Percentiles rank a stretch among this genome's conserved stretches.
Conservation (phyloP, 306 rosid species). For the Quercus gilva region DNA sequence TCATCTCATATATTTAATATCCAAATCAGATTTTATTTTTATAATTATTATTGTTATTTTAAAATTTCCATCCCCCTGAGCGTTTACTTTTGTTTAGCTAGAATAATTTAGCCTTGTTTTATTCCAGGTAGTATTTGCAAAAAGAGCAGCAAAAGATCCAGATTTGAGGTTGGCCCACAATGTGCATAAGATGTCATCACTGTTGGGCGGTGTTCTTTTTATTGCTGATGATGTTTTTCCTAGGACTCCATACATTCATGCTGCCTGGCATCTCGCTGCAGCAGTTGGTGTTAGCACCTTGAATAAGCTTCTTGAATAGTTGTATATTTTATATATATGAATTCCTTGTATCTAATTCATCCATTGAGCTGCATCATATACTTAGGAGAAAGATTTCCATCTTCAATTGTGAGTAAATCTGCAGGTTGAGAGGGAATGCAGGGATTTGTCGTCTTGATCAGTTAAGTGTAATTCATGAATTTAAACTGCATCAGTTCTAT, state of each 20-base stretch:
- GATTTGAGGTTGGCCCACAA: constrained; percentile 73
- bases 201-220: constrained; percentile 74
- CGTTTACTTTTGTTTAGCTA: background rate
- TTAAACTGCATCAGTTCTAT: constrained; percentile 12
- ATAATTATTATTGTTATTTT: too few species aligned
- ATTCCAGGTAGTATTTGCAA: constrained; percentile 81
- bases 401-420: constrained; percentile 7
- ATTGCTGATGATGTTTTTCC: constrained; percentile 84
- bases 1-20: background rate
- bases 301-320: constrained; percentile 89
- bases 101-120: background rate
- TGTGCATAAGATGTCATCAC: constrained; percentile 82
- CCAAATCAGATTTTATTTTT: background rate
- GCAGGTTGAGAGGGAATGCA: background rate
- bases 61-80: background rate
- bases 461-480: constrained; percentile 6
- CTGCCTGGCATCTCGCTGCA: constrained; percentile 99
- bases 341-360: background rate
- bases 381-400: constrained; percentile 26
- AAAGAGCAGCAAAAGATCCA: constrained; percentile 84
- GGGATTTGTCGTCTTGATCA: constrained; percentile 13
- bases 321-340: background rate
- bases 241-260: constrained; percentile 81
- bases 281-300: constrained; percentile 91
- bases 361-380: constrained; percentile 13